A percentile compares a stretch with the other conserved stretches of the same genome.
Evolutionary conservation across 805 yeast genomes (phyloP).

Genomic region (Nakazawaea pomicola): DNA sequence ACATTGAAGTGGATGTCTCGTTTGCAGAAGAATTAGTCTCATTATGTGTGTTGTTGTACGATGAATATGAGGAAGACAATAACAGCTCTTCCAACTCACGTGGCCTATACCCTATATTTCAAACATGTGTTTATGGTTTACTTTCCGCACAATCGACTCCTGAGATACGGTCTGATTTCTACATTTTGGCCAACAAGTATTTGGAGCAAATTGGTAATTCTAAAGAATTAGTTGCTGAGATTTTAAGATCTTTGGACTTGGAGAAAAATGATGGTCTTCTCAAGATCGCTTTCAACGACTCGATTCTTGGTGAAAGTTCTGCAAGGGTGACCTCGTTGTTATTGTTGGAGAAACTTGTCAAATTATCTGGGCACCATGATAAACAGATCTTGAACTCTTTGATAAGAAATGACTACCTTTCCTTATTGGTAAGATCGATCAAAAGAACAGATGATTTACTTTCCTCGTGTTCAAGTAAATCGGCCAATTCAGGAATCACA

Average conservation of each 20-base stretch:
- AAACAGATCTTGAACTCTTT: conserved; percentile 57
- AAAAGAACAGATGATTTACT: conserved; percentile 66
- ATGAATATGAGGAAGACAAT: conserved; percentile 38
- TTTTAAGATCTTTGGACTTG: conserved; percentile 51
- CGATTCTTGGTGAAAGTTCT: conserved; percentile 73
- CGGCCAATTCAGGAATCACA: conserved; percentile 28
- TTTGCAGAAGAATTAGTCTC: conserved; percentile 78
- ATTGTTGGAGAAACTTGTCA: conserved; percentile 49
- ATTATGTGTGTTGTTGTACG: conserved; percentile 65
- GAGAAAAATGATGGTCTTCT: conserved; percentile 47
- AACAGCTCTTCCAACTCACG: conserved; percentile 28
- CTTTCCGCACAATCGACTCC: conserved; percentile 65
- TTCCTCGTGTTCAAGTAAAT: conserved; percentile 15
- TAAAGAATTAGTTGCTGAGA: conserved; percentile 37
- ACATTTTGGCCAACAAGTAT: conserved; percentile 65
- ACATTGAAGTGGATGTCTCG: conserved; percentile 56
- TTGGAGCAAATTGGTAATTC: conserved; percentile 45
- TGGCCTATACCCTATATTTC: conserved; percentile 64
- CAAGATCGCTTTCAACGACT: conserved; percentile 68
- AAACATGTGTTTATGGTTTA: conserved; percentile 70
- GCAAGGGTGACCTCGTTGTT: conserved; percentile 71
- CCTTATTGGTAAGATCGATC: conserved; percentile 60
- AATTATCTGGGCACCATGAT: conserved; percentile 37
- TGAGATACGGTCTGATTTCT: conserved; percentile 70
- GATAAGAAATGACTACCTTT: conserved; percentile 59